Percentiles rank a stretch among this genome's conserved stretches.
Evolutionary conservation across 2,329 filamentous ascomycete genomes (phyloP).

Genomic region (Fulvia fulva): DNA sequence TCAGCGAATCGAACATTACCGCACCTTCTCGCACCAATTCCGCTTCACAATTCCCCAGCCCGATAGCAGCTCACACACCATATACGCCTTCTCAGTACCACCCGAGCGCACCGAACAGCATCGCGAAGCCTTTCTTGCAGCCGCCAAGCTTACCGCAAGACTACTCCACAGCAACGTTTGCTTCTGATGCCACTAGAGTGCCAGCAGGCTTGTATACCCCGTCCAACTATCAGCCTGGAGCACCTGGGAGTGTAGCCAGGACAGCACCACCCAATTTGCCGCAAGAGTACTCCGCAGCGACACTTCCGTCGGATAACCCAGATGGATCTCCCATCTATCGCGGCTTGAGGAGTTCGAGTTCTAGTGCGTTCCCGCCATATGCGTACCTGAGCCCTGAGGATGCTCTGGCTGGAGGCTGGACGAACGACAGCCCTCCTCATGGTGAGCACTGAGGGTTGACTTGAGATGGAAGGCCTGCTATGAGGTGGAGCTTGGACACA

Average conservation of each 20-base stretch:
- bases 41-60: neutral
- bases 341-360: slow-evolving; percentile 5
- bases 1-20: neutral
- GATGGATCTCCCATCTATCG: slow-evolving; percentile 8
- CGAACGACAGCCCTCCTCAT: neutral
- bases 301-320: slow-evolving; percentile 2
- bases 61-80: neutral
- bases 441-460: neutral
- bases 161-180: neutral
- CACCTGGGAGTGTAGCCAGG: slow-evolving; percentile 12
- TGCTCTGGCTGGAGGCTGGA: slow-evolving; percentile 12
- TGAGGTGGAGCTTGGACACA: too few relatives aligned
- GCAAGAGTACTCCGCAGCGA: slow-evolving; percentile 17
- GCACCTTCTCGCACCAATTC: neutral
- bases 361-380: slow-evolving; percentile 2
- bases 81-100: neutral
- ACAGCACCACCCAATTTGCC: slow-evolving; percentile 13
- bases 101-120: neutral
- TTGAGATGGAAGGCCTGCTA: too few relatives aligned
- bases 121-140: neutral
- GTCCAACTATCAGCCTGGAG: slow-evolving; percentile 10
- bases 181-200: neutral
- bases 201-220: slow-evolving; percentile 11
- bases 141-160: neutral
- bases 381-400: slow-evolving; percentile 17